Conservation (phyloP, 345 rosid genomes). For the Dimocarpus longan region DNA sequence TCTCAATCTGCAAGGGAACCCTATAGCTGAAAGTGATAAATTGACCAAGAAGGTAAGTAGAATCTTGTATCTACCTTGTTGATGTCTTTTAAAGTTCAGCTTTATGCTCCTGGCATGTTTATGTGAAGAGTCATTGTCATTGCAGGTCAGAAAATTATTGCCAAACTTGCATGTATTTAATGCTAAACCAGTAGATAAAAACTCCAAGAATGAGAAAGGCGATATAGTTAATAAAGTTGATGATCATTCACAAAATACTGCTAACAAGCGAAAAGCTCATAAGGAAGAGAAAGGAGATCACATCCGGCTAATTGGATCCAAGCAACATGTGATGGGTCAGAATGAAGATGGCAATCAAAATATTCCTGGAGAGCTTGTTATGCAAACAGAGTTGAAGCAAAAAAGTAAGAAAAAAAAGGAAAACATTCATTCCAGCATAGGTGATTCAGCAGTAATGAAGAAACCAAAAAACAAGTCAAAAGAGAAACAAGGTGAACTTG, state of each 20-base stretch:
- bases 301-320: not conserved
- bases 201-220: conserved; percentile 32
- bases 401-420: conserved; percentile 23
- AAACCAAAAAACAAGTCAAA: conserved; percentile 37
- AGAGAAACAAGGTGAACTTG: conserved; percentile 32
- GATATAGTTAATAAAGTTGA: conserved; percentile 23
- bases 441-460: conserved; percentile 20
- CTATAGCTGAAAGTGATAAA: conserved; percentile 67
- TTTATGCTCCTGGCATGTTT: not conserved
- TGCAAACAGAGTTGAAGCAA: conserved; percentile 30
- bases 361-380: not conserved
- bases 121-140: not conserved
- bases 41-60: conserved; percentile 61
- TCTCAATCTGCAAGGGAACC: conserved; percentile 86
- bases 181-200: conserved; percentile 61
- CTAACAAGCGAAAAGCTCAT: conserved; percentile 27
- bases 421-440: conserved; percentile 15
- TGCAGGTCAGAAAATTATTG: conserved; percentile 61
- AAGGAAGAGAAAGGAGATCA: conserved; percentile 25
- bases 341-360: conserved; percentile 1
- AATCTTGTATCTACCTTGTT: not conserved
- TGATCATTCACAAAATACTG: conserved; percentile 18
- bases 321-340: conserved; percentile 23
- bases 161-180: conserved; percentile 72
- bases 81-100: not conserved